These are phyloP conservation scores for Kalmanozyma brasiliensis DNA, from an alignment of 1,284 basidiomycete genomes.

Conservation along the genomic window DNA sequence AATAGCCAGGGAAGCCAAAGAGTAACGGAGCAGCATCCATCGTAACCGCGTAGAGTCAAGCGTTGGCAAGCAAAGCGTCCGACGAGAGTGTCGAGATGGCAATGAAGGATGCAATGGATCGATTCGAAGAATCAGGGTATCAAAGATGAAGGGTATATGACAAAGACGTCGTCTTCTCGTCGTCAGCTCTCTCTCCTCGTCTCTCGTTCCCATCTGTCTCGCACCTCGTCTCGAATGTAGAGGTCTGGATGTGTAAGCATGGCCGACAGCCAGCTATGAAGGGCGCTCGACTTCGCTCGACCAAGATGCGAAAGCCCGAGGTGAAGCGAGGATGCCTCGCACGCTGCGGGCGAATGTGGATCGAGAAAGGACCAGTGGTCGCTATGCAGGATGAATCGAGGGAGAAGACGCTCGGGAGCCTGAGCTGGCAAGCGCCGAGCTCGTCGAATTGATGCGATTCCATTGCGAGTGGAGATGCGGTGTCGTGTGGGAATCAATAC, in stretches of 20 bases:
- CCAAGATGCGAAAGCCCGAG: background rate
- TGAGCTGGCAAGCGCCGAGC: background rate
- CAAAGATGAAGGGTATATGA: slow-evolving; percentile 50
- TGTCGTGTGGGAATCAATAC: slow-evolving; percentile 23
- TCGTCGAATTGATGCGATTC: background rate
- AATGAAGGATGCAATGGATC: slow-evolving; percentile 7
- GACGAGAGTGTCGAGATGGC: background rate
- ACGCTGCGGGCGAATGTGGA: too few relatives aligned
- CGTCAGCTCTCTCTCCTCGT: slow-evolving; percentile 52
- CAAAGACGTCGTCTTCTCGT: slow-evolving; percentile 48
- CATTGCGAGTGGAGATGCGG: slow-evolving; percentile 9
- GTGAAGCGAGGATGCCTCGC: background rate
- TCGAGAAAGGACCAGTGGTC: background rate
- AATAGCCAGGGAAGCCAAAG: background rate
- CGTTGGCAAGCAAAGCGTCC: slow-evolving; percentile 6
- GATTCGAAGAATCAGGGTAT: slow-evolving; percentile 40
- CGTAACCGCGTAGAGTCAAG: slow-evolving; percentile 5
- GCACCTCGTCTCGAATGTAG: slow-evolving; percentile 20
- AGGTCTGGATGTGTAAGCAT: background rate
- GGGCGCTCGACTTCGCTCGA: too few relatives aligned
- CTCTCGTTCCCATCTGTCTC: slow-evolving; percentile 20
- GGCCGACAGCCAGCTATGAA: slow-evolving; percentile 1
- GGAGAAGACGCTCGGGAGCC: background rate
- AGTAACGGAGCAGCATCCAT: background rate
- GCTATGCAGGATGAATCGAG: background rate